Evolutionary conservation across 108 stramenopile genomes (phyloP).

Genomic region (Stephanodiscus triporus): DNA sequence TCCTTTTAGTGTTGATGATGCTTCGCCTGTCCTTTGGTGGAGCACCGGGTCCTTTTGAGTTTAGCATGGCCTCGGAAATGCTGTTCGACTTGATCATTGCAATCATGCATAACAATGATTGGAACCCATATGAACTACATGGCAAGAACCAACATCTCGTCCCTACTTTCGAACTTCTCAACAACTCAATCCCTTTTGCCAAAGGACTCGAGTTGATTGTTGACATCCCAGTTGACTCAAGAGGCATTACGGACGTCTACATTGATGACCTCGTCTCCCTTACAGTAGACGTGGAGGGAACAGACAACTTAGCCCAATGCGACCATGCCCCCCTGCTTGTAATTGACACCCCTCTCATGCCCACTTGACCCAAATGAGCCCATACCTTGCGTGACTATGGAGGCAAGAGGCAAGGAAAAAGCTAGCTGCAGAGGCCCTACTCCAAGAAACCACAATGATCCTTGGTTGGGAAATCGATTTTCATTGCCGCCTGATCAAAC

Average conservation of each 20-base stretch:
- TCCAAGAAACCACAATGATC: slow-evolving; percentile 16
- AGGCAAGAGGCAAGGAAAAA: slow-evolving; percentile 10
- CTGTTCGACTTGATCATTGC: slow-evolving; percentile 16
- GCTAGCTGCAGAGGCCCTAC: slow-evolving; percentile 1
- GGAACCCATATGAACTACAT: slow-evolving; percentile 9
- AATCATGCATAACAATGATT: slow-evolving; percentile 6
- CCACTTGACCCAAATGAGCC: slow-evolving; percentile 10
- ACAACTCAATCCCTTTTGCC: slow-evolving; percentile 4
- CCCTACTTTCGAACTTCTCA: neutral
- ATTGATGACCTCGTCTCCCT: slow-evolving; percentile 11
- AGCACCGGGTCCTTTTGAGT: slow-evolving; percentile 24
- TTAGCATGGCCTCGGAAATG: slow-evolving; percentile 9
- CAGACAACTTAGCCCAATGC: neutral
- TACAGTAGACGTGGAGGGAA: neutral
- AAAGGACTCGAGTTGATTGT: slow-evolving; percentile 14
- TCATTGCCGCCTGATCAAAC: neutral
- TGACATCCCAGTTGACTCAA: neutral
- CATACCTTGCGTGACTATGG: slow-evolving; percentile 17
- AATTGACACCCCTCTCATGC: neutral
- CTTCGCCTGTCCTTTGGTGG: slow-evolving; percentile 24
- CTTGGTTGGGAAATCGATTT: slow-evolving; percentile 17
- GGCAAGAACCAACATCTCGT: slow-evolving; percentile 12
- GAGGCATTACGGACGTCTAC: slow-evolving; percentile 8
- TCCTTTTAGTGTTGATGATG: neutral
- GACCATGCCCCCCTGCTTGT: neutral